Evolutionary conservation across 768 basidiomycete genomes (phyloP).

Genomic region (Rhizopogon roseolus): DNA sequence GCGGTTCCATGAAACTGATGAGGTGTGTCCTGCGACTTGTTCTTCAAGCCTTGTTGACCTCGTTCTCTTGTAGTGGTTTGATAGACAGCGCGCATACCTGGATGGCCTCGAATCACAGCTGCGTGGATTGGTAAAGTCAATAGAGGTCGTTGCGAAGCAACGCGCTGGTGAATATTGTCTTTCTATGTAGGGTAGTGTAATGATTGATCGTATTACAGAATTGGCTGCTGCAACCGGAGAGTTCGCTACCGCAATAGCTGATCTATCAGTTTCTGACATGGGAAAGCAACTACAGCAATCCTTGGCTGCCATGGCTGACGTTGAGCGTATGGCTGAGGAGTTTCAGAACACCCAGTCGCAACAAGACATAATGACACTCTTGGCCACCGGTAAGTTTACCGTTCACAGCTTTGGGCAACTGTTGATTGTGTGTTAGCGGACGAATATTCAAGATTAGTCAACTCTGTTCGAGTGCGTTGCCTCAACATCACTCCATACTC

Average conservation of each 20-base stretch:
- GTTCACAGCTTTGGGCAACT: neutral
- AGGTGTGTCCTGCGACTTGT: slow-evolving; percentile 38
- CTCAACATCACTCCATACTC: neutral
- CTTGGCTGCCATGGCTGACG: slow-evolving; percentile 64
- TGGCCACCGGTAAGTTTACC: slow-evolving; percentile 57
- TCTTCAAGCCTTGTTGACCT: neutral
- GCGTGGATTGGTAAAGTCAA: slow-evolving; percentile 79
- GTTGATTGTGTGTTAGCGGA: slow-evolving; percentile 46
- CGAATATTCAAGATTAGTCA: slow-evolving; percentile 90
- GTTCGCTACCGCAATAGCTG: slow-evolving; percentile 66
- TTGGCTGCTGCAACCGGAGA: slow-evolving; percentile 68
- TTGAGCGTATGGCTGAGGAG: slow-evolving; percentile 72
- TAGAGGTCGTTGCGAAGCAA: slow-evolving; percentile 81
- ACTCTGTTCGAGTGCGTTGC: slow-evolving; percentile 71
- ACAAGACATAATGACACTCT: slow-evolving; percentile 75
- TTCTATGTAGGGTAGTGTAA: neutral
- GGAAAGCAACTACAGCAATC: slow-evolving; percentile 68
- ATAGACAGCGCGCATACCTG: slow-evolving; percentile 77
- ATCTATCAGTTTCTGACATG: slow-evolving; percentile 73
- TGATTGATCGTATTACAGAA: slow-evolving; percentile 37
- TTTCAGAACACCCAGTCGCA: slow-evolving; percentile 70
- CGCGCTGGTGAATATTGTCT: slow-evolving; percentile 52
- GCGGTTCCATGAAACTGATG: slow-evolving; percentile 85
- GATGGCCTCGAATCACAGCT: slow-evolving; percentile 90
- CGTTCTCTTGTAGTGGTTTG: slow-evolving; percentile 75